A percentile compares a stretch with the other conserved stretches of the same genome.
Conservation (phyloP, 192 early-diverging fungal genomes). For the Chytriomyces confervae region DNA sequence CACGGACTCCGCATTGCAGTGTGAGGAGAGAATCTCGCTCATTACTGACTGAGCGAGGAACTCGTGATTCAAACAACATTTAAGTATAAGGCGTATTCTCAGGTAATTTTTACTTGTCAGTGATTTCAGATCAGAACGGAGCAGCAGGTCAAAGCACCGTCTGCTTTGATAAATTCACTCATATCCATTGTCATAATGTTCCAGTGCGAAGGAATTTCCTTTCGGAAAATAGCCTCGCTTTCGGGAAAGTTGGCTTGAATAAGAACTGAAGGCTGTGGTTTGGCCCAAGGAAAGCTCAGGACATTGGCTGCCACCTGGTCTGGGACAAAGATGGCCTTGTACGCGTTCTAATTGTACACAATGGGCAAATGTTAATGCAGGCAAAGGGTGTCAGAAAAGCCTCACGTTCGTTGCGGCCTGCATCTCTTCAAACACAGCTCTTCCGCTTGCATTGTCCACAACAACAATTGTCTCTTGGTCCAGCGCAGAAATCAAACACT, state of each 20-base stretch:
- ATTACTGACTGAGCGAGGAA: no score
- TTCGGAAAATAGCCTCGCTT: conserved; percentile 24
- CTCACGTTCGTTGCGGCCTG: conserved; percentile 11
- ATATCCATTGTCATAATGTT: conserved; percentile 40
- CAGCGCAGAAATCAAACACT: conserved; percentile 45
- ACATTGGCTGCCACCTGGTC: conserved; percentile 50
- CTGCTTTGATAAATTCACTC: conserved; percentile 49
- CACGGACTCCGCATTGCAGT: no score
- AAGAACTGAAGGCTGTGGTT: conserved; percentile 15
- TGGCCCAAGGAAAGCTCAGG: conserved; percentile 36
- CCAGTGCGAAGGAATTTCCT: conserved; percentile 6
- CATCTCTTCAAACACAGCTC: conserved; percentile 36
- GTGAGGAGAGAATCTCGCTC: no score
- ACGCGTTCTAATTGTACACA: not conserved
- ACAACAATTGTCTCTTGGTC: conserved; percentile 28
- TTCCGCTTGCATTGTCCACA: conserved; percentile 35
- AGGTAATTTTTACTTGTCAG: not conserved
- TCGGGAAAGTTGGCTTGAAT: conserved; percentile 45
- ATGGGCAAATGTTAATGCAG: not conserved
- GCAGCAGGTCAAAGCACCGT: conserved; percentile 52
- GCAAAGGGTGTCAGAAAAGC: not conserved
- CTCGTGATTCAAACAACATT: no score
- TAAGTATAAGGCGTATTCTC: no score
- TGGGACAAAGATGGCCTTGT: conserved; percentile 38
- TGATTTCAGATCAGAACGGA: conserved; percentile 28